Percentiles rank a stretch among this genome's conserved stretches.
These are phyloP conservation scores for Exophiala sp. DNA, from an alignment of 2,329 filamentous ascomycete species.

Conservation along the genomic window DNA sequence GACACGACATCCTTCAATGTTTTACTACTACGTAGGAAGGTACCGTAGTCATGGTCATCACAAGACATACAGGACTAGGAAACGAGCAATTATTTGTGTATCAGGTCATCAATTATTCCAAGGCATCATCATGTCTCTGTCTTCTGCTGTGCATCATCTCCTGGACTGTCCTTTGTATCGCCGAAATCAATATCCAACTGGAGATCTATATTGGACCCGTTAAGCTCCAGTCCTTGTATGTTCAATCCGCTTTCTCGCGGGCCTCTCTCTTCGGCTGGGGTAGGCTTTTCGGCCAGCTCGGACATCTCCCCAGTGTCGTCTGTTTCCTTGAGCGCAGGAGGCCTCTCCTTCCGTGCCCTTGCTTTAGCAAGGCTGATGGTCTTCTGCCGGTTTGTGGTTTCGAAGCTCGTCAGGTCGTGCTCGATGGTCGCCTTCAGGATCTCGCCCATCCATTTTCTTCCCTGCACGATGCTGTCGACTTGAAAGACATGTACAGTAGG, in stretches of 20 bases:
- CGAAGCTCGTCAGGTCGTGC: slow-evolving; percentile 65
- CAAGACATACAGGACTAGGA: background rate
- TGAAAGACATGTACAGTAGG: slow-evolving; percentile 97
- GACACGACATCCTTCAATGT: too few species aligned
- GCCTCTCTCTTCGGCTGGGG: slow-evolving; percentile 13
- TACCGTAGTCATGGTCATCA: too few species aligned
- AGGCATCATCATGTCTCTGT: slow-evolving; percentile 3
- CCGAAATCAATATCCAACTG: slow-evolving; percentile 5
- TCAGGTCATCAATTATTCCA: slow-evolving; percentile 3
- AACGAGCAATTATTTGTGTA: background rate
- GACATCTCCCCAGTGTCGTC: slow-evolving; percentile 47
- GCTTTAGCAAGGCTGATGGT: slow-evolving; percentile 91
- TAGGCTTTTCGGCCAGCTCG: slow-evolving; percentile 13
- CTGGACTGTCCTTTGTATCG: background rate
- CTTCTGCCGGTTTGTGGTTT: slow-evolving; percentile 92
- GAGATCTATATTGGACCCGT: slow-evolving; percentile 20
- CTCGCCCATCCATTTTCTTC: slow-evolving; percentile 94
- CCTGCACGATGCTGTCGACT: slow-evolving; percentile 80
- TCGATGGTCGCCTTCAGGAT: slow-evolving; percentile 99
- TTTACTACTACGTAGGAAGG: too few species aligned
- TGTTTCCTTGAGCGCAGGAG: slow-evolving; percentile 72
- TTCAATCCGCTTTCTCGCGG: slow-evolving; percentile 20
- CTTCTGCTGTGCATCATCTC: slow-evolving; percentile 8
- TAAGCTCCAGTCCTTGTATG: slow-evolving; percentile 22
- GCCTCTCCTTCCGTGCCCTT: slow-evolving; percentile 76